phyloP scores from a whole-genome alignment of 1,284 basidiomycete species.

The Pyrrhoderma lamaoense region DNA sequence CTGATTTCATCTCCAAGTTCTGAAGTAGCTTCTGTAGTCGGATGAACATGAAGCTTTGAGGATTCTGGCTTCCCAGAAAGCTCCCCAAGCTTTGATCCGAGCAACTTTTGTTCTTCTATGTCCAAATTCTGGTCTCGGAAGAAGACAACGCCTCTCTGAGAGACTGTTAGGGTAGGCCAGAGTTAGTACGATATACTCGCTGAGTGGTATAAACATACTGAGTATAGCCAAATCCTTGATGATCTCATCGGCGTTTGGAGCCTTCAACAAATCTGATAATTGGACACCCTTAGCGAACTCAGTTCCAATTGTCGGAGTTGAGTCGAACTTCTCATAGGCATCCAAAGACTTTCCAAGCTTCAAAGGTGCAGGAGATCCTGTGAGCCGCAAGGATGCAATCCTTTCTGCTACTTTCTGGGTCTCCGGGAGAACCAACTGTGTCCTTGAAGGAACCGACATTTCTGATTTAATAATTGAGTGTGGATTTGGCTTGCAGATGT shows the following conservation, averaged over 20 bases:
- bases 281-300: constrained; percentile 34
- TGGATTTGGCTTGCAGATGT: too few relatives aligned
- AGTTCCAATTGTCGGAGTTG: constrained; percentile 33
- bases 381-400: constrained; percentile 9
- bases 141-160: constrained; percentile 68
- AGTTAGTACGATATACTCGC: too few relatives aligned
- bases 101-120: constrained; percentile 37
- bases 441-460: constrained; percentile 10
- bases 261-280: constrained; percentile 31
- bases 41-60: constrained; percentile 57
- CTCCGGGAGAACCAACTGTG: constrained; percentile 11
- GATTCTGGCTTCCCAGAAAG: constrained; percentile 50
- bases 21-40: constrained; percentile 46
- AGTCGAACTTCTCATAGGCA: constrained; percentile 17
- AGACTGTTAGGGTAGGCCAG: constrained; percentile 28
- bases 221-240: constrained; percentile 44
- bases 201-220: constrained; percentile 17
- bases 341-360: constrained; percentile 13
- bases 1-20: constrained; percentile 45
- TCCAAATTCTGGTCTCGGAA: constrained; percentile 52
- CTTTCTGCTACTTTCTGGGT: constrained; percentile 7
- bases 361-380: constrained; percentile 10
- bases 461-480: too few relatives aligned
- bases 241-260: constrained; percentile 35
- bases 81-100: constrained; percentile 44